These are phyloP conservation scores for Pseudonitzschia multiseries DNA, from an alignment of 108 stramenopile genomes.

Conservation along the genomic window DNA sequence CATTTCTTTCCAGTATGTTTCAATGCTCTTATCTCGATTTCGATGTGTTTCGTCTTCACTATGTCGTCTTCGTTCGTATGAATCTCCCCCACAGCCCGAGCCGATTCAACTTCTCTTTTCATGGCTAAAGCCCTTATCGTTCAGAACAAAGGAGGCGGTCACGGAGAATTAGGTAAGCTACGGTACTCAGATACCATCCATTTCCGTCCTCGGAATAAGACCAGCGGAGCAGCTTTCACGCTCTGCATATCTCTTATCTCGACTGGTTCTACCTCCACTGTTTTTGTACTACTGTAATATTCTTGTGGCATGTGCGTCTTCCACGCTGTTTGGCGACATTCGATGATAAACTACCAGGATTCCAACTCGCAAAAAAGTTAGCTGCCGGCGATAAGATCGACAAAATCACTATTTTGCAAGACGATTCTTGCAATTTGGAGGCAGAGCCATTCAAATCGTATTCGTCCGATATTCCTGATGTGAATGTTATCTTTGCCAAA, in stretches of 20 bases:
- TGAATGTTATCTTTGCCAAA: constrained; percentile 70
- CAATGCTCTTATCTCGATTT: not conserved
- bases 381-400: constrained; percentile 61
- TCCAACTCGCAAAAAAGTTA: constrained; percentile 73
- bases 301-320: too few relatives aligned
- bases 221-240: too few relatives aligned
- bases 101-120: not conserved
- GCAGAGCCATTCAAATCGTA: constrained; percentile 80
- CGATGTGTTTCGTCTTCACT: not conserved
- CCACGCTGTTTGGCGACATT: not conserved
- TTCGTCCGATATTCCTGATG: constrained; percentile 67
- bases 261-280: too few relatives aligned
- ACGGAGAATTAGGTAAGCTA: constrained; percentile 75
- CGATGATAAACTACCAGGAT: constrained; percentile 31
- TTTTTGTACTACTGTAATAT: not conserved
- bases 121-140: constrained; percentile 64
- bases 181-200: not conserved
- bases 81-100: not conserved
- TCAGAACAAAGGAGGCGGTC: constrained; percentile 88
- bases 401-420: constrained; percentile 82
- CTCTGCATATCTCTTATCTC: too few relatives aligned
- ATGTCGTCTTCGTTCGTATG: not conserved
- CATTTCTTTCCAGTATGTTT: not conserved
- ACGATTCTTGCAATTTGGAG: constrained; percentile 70
- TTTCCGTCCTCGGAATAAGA: not conserved